Evolutionary conservation across 164 flowering plant species (phyloP), one percentile per base, ranked within the genome.

Genomic region (Euptelea pleiosperma): DNA sequence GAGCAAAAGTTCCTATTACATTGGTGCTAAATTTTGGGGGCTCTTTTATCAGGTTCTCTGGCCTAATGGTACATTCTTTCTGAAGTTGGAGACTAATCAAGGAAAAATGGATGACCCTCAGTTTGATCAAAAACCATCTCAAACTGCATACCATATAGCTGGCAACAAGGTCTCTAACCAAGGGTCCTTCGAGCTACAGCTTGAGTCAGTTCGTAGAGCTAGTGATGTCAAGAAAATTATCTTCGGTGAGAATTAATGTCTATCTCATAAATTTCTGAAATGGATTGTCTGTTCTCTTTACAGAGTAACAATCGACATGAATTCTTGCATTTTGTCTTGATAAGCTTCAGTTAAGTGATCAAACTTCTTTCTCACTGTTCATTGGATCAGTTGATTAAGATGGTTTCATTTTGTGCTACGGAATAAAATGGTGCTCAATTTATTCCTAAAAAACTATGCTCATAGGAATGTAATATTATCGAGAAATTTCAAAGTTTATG

Each of bases 151-250:
- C 57, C 39, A 53, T 56, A 26, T 61, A 15, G 58, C 69, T 49
- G 79, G 79, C 29, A 61, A 41, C 2, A 76, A 69, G 61, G 57
- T 16, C 48, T 69, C 81, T 19, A 71, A 67, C 46, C 65, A 74
- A 35, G 81, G 73, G 22, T 78, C 94, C 22, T 94, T 94, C 66
- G 95, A 94, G 85, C 55, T 58, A 57, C 90, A 87, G 68, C 90
- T 87, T 51, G 99, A 94, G 76, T 96, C 95, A 36, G 72, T 91
- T 61, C 91, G 99, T 19, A 79, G 97, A 68, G 96, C 97, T 30
- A 85, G 85, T 69, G 87, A 85, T 66, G 77, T 94, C 60, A 85
- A 89, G 72, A 87, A 91, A 69, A 74, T 94, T 74, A 70, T 94
- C 45, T 75, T 85, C 44, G 82, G 99, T 94, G 57, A 80, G 93